Evolutionary conservation across 495 filamentous ascomycete species (phyloP).

Genomic region (Beverwykella pulmonaria): DNA sequence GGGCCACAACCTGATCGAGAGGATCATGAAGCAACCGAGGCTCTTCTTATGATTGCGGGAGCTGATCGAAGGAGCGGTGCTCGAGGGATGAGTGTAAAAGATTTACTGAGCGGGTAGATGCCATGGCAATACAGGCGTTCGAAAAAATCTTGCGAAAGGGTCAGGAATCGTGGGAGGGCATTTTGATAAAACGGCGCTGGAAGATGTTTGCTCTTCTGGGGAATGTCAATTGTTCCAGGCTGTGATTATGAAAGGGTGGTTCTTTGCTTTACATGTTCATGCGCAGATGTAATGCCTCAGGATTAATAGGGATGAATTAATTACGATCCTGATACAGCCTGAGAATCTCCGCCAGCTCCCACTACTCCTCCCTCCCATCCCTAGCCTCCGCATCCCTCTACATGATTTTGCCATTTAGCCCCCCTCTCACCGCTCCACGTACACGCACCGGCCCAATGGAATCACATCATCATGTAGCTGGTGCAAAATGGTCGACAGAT

Average conservation of each 20-base stretch:
- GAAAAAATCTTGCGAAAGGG: background rate
- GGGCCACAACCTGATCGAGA: constrained; percentile 35
- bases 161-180: background rate
- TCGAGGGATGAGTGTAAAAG: constrained; percentile 33
- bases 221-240: background rate
- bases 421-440: no score
- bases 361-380: no score
- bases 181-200: background rate
- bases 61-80: constrained; percentile 42
- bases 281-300: no score
- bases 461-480: no score
- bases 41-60: constrained; percentile 46
- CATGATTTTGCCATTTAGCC: no score
- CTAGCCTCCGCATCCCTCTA: no score
- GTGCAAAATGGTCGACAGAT: no score
- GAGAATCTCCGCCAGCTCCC: no score
- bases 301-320: no score
- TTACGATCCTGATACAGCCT: no score
- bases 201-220: background rate
- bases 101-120: constrained; percentile 21
- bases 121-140: background rate
- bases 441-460: no score
- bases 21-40: constrained; percentile 45
- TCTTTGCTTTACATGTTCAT: no score
- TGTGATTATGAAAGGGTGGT: background rate